Evolutionary conservation across 805 yeast species (phyloP).

Genomic region (Pachysolen tannophilus): DNA sequence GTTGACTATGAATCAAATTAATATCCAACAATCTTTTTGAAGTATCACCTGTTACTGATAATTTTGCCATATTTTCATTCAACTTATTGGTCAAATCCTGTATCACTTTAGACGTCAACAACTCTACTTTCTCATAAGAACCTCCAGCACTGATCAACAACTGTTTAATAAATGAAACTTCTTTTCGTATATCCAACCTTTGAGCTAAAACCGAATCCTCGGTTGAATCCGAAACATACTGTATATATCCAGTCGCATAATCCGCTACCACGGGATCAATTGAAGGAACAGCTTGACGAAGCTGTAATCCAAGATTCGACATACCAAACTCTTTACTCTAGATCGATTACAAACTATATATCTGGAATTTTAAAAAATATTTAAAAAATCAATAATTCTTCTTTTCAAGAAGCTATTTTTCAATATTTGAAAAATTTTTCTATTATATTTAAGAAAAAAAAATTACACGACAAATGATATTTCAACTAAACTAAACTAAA

Average conservation of each 20-base stretch:
- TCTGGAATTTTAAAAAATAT: neutral
- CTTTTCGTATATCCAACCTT: constrained; percentile 57
- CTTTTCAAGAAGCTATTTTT: neutral
- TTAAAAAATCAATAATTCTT: neutral
- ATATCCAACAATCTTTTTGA: constrained; percentile 80
- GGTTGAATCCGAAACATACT: constrained; percentile 69
- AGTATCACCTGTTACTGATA: constrained; percentile 77
- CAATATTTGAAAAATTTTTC: constrained; percentile 5
- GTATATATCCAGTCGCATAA: constrained; percentile 87
- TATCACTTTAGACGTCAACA: constrained; percentile 37
- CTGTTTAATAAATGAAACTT: constrained; percentile 57
- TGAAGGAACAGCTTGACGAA: constrained; percentile 80
- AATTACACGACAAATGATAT: no score
- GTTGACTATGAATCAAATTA: constrained; percentile 60
- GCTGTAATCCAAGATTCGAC: constrained; percentile 38
- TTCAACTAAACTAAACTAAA: constrained; percentile 29
- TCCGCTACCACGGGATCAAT: constrained; percentile 83
- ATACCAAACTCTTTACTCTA: constrained; percentile 12
- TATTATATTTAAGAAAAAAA: neutral
- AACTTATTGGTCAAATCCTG: constrained; percentile 44
- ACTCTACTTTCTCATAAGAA: constrained; percentile 41
- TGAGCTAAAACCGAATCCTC: constrained; percentile 78
- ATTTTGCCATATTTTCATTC: constrained; percentile 60
- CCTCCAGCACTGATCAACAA: constrained; percentile 84
- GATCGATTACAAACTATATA: no score